A percentile compares a stretch with the other conserved stretches of the same genome.
Conservation (phyloP, 441 rosid genomes). For the Aquilaria agallochum region DNA sequence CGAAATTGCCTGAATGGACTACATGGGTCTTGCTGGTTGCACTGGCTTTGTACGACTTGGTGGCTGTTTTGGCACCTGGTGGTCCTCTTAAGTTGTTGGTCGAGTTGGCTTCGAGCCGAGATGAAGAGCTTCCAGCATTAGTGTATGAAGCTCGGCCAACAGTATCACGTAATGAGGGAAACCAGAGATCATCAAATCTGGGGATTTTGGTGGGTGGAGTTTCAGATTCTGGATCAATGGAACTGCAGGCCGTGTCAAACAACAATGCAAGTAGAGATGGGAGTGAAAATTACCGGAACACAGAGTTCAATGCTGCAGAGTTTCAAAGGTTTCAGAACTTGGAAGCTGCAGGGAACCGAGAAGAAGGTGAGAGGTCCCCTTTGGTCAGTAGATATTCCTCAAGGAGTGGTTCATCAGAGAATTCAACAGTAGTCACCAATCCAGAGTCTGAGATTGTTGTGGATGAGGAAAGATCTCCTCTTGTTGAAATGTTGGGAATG, state of each 20-base stretch:
- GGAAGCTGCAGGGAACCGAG: slow-evolving; percentile 33
- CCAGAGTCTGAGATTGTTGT: slow-evolving; percentile 32
- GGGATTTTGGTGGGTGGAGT: slow-evolving; percentile 63
- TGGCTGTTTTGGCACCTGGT: slow-evolving; percentile 92
- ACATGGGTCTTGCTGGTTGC: slow-evolving; percentile 90
- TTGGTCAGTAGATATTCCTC: slow-evolving; percentile 40
- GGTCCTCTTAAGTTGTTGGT: slow-evolving; percentile 96
- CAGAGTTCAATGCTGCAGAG: slow-evolving; percentile 25
- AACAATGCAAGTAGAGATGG: slow-evolving; percentile 22
- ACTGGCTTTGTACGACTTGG: slow-evolving; percentile 83
- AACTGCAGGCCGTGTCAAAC: slow-evolving; percentile 57
- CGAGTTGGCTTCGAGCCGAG: slow-evolving; percentile 82
- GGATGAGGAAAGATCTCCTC: slow-evolving; percentile 82
- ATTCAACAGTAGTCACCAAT: slow-evolving; percentile 34
- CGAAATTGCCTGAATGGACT: slow-evolving; percentile 94
- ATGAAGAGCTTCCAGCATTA: slow-evolving; percentile 94
- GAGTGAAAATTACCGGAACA: slow-evolving; percentile 21
- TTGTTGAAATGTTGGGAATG: slow-evolving; percentile 49
- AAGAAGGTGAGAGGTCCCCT: slow-evolving; percentile 46
- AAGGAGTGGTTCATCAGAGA: slow-evolving; percentile 42
- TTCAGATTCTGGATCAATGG: slow-evolving; percentile 69
- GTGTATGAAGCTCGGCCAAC: slow-evolving; percentile 92
- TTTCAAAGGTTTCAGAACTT: slow-evolving; percentile 25
- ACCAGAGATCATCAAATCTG: slow-evolving; percentile 39
- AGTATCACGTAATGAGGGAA: slow-evolving; percentile 34